Base-by-base conservation (phyloP, 2,329 filamentous ascomycete genomes). In the Exophiala calicioides region DNA sequence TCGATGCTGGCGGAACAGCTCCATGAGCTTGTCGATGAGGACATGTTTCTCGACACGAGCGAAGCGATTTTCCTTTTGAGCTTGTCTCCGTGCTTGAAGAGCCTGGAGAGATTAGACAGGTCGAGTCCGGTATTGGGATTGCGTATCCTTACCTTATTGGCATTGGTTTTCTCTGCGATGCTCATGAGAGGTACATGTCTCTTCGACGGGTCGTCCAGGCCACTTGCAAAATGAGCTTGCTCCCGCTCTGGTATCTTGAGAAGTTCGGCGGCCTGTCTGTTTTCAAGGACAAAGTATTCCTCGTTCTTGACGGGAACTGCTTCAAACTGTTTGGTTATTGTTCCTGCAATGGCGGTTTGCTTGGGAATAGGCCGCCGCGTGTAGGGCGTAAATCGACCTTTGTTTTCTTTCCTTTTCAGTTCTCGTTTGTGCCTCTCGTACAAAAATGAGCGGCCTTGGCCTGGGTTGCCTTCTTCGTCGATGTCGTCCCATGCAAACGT, bases 31-130 rank as follows among this genome's bases (percentile, higher is more conserved):
- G 70, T 96, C 90, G 69, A 95, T 72, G 53, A 98, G 82, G 61
- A 93, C 86, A 74, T 89, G 85, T 67, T 90, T 84, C 33, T 89
- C 84, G 70, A 97, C 90, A 70, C 93, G 90, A 24, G 88, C 86
- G 20, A 88, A 85, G 74, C 97, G 96, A 69, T 88, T 84, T 59
- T 88, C 84, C 65, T 81, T 79, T 4, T 79, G 72, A 4, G 54
- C 69, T 80, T 53, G 44, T 41, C 46, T 49, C 59, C 69, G 67
- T 56, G 63, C 52, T 52, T 70, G 43, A 9, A 43, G 47, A 33
- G 35, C 43, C 57, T 59, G 36, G 5, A 31, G 24, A 16, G 24
- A 26, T 47, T 40, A 18, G 36, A 31, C 23, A 29, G 4, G 45
- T 37, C 12, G 3, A 9, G 18, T 19, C 4, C 8, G 9, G 47